These are phyloP conservation scores for Bryum argenteum DNA, from an alignment of 225 moss, liverwort and hornwort species.

Conservation along the genomic window DNA sequence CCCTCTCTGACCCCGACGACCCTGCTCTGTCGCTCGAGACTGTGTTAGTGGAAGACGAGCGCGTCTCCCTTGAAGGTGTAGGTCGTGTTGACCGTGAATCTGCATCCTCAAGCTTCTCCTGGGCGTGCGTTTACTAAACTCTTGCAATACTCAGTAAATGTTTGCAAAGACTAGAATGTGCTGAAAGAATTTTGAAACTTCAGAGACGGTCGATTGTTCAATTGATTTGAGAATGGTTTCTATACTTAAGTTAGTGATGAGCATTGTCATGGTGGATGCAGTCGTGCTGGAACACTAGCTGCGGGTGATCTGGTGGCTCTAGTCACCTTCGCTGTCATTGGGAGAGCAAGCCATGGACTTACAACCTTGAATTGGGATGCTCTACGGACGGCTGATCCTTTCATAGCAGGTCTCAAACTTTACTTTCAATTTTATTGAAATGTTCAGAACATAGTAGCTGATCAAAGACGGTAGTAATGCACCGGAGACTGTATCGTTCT, in stretches of 20 bases:
- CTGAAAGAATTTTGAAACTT: too few relatives aligned
- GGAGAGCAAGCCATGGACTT: slow-evolving; percentile 84
- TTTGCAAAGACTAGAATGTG: too few relatives aligned
- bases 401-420: slow-evolving; percentile 75
- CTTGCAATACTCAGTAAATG: too few relatives aligned
- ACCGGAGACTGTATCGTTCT: background rate
- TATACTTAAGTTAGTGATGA: background rate
- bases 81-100: slow-evolving; percentile 74
- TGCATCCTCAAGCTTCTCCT: slow-evolving; percentile 62
- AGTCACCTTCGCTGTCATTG: slow-evolving; percentile 76
- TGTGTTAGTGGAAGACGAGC: slow-evolving; percentile 70
- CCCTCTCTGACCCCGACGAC: slow-evolving; percentile 32
- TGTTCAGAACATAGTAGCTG: background rate
- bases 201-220: too few relatives aligned
- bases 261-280: slow-evolving; percentile 39
- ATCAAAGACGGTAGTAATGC: background rate
- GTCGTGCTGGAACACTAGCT: slow-evolving; percentile 69
- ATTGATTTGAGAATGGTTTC: too few relatives aligned
- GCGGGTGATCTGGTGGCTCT: slow-evolving; percentile 80
- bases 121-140: slow-evolving; percentile 57
- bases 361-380: slow-evolving; percentile 84
- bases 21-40: slow-evolving; percentile 53
- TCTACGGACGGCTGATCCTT: slow-evolving; percentile 86
- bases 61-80: slow-evolving; percentile 78
- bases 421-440: background rate